These are phyloP conservation scores for Amanita jacksonii DNA, from an alignment of 768 basidiomycete genomes.

Conservation along the genomic window DNA sequence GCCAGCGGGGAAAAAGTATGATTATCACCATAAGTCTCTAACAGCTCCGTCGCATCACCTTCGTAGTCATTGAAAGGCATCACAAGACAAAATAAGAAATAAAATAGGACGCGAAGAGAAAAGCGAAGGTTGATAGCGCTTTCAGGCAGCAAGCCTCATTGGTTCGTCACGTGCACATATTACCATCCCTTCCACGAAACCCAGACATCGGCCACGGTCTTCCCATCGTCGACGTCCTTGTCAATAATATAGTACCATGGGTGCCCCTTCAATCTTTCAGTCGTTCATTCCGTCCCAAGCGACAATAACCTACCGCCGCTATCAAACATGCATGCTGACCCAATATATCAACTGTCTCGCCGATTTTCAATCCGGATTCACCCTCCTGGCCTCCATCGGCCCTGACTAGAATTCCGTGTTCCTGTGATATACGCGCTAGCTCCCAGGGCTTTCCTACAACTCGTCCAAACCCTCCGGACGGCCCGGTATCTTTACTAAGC, in stretches of 20 bases:
- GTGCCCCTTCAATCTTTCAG: slow-evolving; percentile 32
- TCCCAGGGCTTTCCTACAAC: slow-evolving; percentile 58
- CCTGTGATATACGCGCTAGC: slow-evolving; percentile 61
- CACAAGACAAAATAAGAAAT: slow-evolving; percentile 14
- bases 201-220: slow-evolving; percentile 71
- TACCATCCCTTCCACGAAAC: slow-evolving; percentile 91
- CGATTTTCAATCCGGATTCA: slow-evolving; percentile 35
- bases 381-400: slow-evolving; percentile 14
- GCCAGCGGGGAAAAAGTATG: not conserved
- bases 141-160: not conserved
- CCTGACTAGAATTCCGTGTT: slow-evolving; percentile 64
- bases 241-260: slow-evolving; percentile 85
- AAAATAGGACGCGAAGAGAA: slow-evolving; percentile 10
- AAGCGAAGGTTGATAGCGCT: not conserved
- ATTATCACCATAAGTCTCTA: slow-evolving; percentile 83
- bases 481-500: slow-evolving; percentile 82
- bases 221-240: slow-evolving; percentile 36
- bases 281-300: not conserved
- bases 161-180: slow-evolving; percentile 8
- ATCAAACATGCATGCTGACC: slow-evolving; percentile 85
- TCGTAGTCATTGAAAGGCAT: slow-evolving; percentile 64
- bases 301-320: slow-evolving; percentile 39
- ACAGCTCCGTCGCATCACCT: slow-evolving; percentile 80
- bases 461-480: slow-evolving; percentile 61
- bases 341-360: slow-evolving; percentile 59